phyloP scores from a whole-genome alignment of 208 protist genomes.

The Crithidia fasciculata region DNA sequence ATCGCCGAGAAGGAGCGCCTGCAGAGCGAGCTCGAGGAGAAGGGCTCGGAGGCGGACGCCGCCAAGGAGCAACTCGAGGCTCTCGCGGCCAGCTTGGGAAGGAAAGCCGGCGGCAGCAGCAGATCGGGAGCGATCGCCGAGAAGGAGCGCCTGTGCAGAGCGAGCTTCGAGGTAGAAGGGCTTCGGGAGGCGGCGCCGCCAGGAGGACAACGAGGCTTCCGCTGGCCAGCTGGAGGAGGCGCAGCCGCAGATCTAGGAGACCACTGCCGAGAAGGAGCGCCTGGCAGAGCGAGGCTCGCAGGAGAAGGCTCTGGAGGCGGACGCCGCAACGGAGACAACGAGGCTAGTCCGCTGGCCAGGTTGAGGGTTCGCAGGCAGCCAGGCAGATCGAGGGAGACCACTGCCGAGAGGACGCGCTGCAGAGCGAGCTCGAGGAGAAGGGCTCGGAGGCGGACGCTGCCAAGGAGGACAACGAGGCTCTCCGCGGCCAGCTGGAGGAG shows the following conservation, averaged over 20 bases:
- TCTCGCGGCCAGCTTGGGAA: not conserved
- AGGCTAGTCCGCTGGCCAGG: constrained; percentile 1
- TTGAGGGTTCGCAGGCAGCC: not conserved
- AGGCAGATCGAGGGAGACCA: constrained; percentile 18
- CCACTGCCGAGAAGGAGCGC: constrained; percentile 33
- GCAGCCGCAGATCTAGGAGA: not conserved
- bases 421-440: constrained; percentile 26
- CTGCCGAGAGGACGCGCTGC: constrained; percentile 16
- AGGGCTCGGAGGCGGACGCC: constrained; percentile 12
- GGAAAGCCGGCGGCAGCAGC: no score
- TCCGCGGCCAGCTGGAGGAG: not conserved
- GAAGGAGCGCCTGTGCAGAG: constrained; percentile 15
- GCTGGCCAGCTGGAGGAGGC: constrained; percentile 2
- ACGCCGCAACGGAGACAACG: constrained; percentile 9
- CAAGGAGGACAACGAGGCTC: constrained; percentile 1
- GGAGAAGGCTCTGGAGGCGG: constrained; percentile 11
- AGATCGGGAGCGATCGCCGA: not conserved
- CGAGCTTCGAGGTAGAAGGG: constrained; percentile 24
- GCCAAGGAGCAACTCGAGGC: not conserved
- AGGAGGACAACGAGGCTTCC: not conserved
- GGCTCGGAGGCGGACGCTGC: constrained; percentile 6
- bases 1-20: constrained; percentile 37
- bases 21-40: constrained; percentile 27
- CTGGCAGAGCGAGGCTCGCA: constrained; percentile 29
- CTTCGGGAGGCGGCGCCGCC: constrained; percentile 8